phyloP scores from a whole-genome alignment of 1,139 yeast species.

The Blastobotrys ciferrii region DNA sequence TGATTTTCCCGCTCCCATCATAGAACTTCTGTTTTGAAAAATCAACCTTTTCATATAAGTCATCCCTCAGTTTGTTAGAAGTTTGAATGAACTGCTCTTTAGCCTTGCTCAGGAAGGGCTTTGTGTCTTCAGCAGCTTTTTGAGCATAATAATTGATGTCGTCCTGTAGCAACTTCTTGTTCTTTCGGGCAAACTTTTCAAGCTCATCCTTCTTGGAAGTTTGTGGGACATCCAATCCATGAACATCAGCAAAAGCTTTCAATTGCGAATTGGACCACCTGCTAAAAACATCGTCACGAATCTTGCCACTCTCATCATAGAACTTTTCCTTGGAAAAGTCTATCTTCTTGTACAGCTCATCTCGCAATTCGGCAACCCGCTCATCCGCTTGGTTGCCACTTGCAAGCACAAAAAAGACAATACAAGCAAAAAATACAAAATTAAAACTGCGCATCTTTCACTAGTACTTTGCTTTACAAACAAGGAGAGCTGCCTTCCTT shows the following conservation, averaged over 20 bases:
- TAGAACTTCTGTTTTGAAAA: slow-evolving; percentile 43
- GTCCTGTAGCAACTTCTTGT: slow-evolving; percentile 31
- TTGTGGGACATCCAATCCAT: slow-evolving; percentile 42
- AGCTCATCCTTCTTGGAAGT: slow-evolving; percentile 39
- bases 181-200: slow-evolving; percentile 40
- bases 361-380: slow-evolving; percentile 9
- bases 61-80: slow-evolving; percentile 25
- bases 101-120: slow-evolving; percentile 27
- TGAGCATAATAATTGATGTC: slow-evolving; percentile 24
- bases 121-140: slow-evolving; percentile 25
- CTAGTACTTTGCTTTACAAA: background rate
- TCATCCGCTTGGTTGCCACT: background rate
- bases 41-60: slow-evolving; percentile 49
- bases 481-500: background rate
- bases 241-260: slow-evolving; percentile 48
- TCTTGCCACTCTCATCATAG: slow-evolving; percentile 45
- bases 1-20: slow-evolving; percentile 45
- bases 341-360: slow-evolving; percentile 48
- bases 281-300: slow-evolving; percentile 48
- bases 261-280: slow-evolving; percentile 49
- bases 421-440: background rate
- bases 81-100: slow-evolving; percentile 23
- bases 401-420: background rate
- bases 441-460: background rate
- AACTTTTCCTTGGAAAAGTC: slow-evolving; percentile 44